Evolutionary conservation across 371 early-diverging fungal species (phyloP).

Genomic region (Funneliformis caledonium): DNA sequence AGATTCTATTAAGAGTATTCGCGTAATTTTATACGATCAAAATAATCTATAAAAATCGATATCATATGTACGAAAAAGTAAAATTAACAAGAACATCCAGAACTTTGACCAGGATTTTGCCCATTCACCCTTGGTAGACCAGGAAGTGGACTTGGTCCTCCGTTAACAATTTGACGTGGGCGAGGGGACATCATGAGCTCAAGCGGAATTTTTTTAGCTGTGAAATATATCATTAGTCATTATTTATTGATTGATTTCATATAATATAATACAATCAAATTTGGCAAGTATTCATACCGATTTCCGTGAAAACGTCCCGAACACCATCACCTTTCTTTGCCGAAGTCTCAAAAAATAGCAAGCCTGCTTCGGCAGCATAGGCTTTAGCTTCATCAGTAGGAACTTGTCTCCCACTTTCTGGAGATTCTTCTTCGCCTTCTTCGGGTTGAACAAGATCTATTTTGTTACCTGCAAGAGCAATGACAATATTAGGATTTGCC

Average conservation of each 20-base stretch:
- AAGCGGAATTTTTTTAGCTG: slow-evolving; percentile 54
- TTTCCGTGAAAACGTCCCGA: slow-evolving; percentile 81
- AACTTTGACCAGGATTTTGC: background rate
- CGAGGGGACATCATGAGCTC: slow-evolving; percentile 47
- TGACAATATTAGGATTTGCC: slow-evolving; percentile 94
- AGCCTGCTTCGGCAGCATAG: slow-evolving; percentile 76
- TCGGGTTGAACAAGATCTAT: slow-evolving; percentile 73
- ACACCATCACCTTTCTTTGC: slow-evolving; percentile 89
- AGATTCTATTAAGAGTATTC: too few relatives aligned
- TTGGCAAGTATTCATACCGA: slow-evolving; percentile 56
- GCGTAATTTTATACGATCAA: too few relatives aligned
- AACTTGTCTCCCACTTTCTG: slow-evolving; percentile 56
- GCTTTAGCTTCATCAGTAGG: slow-evolving; percentile 74
- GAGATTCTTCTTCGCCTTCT: slow-evolving; percentile 48
- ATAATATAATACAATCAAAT: background rate
- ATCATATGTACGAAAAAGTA: too few relatives aligned
- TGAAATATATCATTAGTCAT: slow-evolving; percentile 10
- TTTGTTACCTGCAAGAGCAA: slow-evolving; percentile 97
- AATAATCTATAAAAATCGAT: background rate
- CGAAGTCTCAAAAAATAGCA: slow-evolving; percentile 92
- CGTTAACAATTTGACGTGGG: slow-evolving; percentile 40
- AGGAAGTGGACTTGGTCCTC: slow-evolving; percentile 42
- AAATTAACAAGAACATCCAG: slow-evolving; percentile 18
- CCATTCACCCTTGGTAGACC: background rate
- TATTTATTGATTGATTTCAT: background rate